These are phyloP conservation scores for Umbelopsis sp. DNA, from an alignment of 371 early-diverging fungal species.

Conservation along the genomic window DNA sequence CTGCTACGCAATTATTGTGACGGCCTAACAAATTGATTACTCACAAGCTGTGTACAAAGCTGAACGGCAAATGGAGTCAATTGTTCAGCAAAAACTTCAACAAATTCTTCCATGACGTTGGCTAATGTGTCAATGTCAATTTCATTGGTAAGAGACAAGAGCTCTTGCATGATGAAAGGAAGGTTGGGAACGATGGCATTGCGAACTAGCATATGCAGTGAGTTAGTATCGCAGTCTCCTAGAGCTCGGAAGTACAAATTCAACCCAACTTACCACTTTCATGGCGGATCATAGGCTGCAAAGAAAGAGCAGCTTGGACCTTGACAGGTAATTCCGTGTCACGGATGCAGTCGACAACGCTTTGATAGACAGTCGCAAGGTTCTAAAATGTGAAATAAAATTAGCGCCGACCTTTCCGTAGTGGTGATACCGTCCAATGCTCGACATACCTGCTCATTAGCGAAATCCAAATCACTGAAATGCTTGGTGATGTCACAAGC, in stretches of 20 bases:
- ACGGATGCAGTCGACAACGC: slow-evolving; percentile 65
- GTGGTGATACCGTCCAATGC: slow-evolving; percentile 5
- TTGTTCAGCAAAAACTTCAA: slow-evolving; percentile 86
- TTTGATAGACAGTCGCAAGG: slow-evolving; percentile 59
- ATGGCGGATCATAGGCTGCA: slow-evolving; percentile 77
- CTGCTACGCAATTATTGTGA: no score
- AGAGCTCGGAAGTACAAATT: neutral
- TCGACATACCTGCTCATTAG: slow-evolving; percentile 33
- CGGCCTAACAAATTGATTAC: neutral
- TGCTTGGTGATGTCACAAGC: slow-evolving; percentile 46
- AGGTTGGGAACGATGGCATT: slow-evolving; percentile 76
- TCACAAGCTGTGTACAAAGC: slow-evolving; percentile 74
- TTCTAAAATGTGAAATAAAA: slow-evolving; percentile 45
- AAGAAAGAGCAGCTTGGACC: slow-evolving; percentile 80
- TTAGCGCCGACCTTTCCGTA: slow-evolving; percentile 1
- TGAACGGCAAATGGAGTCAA: slow-evolving; percentile 89
- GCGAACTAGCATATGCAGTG: slow-evolving; percentile 44
- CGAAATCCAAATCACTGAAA: slow-evolving; percentile 45
- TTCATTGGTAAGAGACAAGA: slow-evolving; percentile 83
- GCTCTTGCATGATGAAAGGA: slow-evolving; percentile 81
- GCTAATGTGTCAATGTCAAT: slow-evolving; percentile 90
- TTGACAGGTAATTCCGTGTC: slow-evolving; percentile 86
- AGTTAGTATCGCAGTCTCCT: no score
- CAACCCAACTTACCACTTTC: slow-evolving; percentile 48
- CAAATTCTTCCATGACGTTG: slow-evolving; percentile 86